Evolutionary conservation across 2,329 filamentous ascomycete genomes (phyloP).

Genomic region (Rasamsonia emersonii): DNA sequence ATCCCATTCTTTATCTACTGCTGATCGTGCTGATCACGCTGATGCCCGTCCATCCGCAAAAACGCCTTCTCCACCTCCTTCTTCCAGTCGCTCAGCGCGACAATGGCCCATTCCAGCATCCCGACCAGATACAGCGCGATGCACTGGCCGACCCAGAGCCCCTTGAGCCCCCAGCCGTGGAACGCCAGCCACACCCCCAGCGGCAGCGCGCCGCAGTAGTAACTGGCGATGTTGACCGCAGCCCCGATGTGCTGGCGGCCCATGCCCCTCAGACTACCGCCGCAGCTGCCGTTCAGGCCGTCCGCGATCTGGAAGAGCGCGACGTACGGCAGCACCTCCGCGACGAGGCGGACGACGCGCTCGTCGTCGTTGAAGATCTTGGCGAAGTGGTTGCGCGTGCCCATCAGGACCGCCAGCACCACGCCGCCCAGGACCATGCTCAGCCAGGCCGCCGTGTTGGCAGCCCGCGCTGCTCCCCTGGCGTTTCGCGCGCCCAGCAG

Average conservation of each 20-base stretch:
- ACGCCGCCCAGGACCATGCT: constrained; percentile 59
- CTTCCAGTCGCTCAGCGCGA: constrained; percentile 70
- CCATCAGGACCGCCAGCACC: constrained; percentile 62
- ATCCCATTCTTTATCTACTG: constrained; percentile 4
- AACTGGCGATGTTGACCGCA: constrained; percentile 70
- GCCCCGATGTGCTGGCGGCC: constrained; percentile 79
- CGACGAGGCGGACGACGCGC: constrained; percentile 62
- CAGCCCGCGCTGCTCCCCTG: constrained; percentile 59
- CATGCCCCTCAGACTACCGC: constrained; percentile 73
- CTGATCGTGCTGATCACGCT: constrained; percentile 17
- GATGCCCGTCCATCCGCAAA: constrained; percentile 54
- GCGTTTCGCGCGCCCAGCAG: constrained; percentile 62
- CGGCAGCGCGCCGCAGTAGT: constrained; percentile 74
- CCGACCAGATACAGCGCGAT: constrained; percentile 75
- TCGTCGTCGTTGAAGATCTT: constrained; percentile 73
- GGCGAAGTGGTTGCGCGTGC: constrained; percentile 63
- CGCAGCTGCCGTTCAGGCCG: constrained; percentile 76
- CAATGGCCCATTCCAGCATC: constrained; percentile 67
- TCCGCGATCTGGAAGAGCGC: constrained; percentile 87
- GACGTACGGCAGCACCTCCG: constrained; percentile 75
- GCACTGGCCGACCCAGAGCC: constrained; percentile 77
- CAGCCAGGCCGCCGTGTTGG: constrained; percentile 66
- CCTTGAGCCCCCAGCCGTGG: constrained; percentile 71
- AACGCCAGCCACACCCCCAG: constrained; percentile 79
- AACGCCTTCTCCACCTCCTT: constrained; percentile 63